Evolutionary conservation across 2,329 filamentous ascomycete genomes (phyloP).

Genomic region (Aspergillus latus): DNA sequence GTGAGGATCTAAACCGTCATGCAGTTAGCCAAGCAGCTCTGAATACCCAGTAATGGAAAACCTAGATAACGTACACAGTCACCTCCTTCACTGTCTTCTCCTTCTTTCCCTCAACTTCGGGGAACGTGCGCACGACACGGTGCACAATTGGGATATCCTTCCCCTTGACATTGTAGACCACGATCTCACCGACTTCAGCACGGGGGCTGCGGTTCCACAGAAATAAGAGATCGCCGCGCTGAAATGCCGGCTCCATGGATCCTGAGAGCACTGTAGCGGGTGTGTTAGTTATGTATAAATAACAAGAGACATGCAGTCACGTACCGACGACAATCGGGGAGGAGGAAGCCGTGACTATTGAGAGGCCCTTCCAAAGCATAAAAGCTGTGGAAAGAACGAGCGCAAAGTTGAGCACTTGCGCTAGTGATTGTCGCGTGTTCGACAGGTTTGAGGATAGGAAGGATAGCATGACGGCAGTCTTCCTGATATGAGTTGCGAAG

Average conservation of each 20-base stretch:
- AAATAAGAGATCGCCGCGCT: conserved; percentile 63
- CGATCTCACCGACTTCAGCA: conserved; percentile 69
- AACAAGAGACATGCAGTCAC: conserved; percentile 1
- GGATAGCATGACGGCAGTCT: conserved; percentile 60
- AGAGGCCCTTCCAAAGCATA: conserved; percentile 93
- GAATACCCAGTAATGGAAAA: not conserved
- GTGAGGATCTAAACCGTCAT: conserved; percentile 22
- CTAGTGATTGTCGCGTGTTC: conserved; percentile 76
- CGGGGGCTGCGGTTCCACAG: conserved; percentile 62
- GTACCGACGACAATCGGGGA: conserved; percentile 65
- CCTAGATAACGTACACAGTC: conserved; percentile 26
- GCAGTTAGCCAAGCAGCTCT: not conserved
- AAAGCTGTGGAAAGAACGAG: conserved; percentile 88
- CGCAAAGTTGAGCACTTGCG: conserved; percentile 85
- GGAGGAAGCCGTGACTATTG: conserved; percentile 71
- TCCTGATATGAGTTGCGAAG: not conserved
- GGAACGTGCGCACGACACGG: conserved; percentile 72
- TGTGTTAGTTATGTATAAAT: not conserved
- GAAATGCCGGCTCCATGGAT: conserved; percentile 68
- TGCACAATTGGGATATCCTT: conserved; percentile 99
- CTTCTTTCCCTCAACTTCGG: conserved; percentile 43
- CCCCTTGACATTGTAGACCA: conserved; percentile 80
- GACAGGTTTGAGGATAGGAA: conserved; percentile 56
- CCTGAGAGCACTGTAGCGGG: conserved; percentile 51
- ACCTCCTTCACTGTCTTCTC: conserved; percentile 38